Evolutionary conservation across 495 filamentous ascomycete genomes (phyloP), one percentile per base, ranked within the genome.

Genomic region (Tuber magnatum): DNA sequence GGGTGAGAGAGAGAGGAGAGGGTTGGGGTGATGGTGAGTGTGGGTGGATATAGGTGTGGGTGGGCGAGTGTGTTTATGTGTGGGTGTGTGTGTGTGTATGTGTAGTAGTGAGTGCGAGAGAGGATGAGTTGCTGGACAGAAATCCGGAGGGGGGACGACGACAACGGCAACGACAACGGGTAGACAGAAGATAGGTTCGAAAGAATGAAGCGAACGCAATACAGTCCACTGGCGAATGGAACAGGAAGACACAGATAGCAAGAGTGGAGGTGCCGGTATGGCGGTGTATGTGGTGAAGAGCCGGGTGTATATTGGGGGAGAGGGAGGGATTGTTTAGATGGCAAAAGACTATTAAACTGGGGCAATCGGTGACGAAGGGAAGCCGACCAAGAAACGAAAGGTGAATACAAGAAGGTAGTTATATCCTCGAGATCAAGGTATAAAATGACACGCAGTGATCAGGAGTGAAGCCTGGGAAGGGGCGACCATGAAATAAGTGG

Each of bases 61-160:
- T 74, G 77, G 73, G 77, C 82, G 81, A 80, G 80, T 81, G 79
- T 79, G 80, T 82, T 80, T 81, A 80, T 61, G n/a, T 51, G 46
- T n/a, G 46, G 7, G 46, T 51, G 12, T 61, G 51, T 56, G 51
- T 65, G 56, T 65, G 14, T 61, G 28, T 35, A n/a, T n/a, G n/a
- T n/a, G n/a, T n/a, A n/a, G n/a, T n/a, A 35, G 56, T 35, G 56
- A 12, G 56, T 65, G 56, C 3, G 28, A 65, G 28, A 65, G 56
- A 65, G 56, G 32, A 35, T 65, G 56, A 65, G 56, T 65, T 65
- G 56, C 56, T 65, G 56, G 56, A 65, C 56, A 65, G 56, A 65
- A 65, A 65, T 20, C 56, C 56, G 56, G 56, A 35, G 56, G 56
- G 56, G 56, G 28, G 56, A 65, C 56, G 28, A 65, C 56, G 10